Evolutionary conservation across 441 rosid genomes (phyloP).

Genomic region (Eutrema salsugineum): DNA sequence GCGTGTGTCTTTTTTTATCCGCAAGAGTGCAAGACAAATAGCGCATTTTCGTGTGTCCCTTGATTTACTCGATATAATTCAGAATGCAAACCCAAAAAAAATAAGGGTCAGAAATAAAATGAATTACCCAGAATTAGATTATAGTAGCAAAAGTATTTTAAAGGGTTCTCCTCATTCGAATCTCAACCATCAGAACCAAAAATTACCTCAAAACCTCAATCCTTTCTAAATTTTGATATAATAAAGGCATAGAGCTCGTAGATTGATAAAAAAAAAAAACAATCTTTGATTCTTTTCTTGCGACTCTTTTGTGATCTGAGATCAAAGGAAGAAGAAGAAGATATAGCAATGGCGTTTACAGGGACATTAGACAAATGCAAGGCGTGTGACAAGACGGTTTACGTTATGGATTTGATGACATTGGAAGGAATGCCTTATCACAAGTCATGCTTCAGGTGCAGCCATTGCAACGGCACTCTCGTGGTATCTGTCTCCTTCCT

Average conservation of each 20-base stretch:
- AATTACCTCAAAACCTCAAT: background rate
- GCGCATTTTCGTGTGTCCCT: background rate
- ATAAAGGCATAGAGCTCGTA: slow-evolving; percentile 5
- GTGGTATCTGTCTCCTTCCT: slow-evolving; percentile 41
- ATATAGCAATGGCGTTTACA: slow-evolving; percentile 61
- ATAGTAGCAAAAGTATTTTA: background rate
- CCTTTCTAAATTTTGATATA: background rate
- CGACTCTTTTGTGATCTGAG: background rate
- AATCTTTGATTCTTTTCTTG: background rate
- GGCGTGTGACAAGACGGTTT: slow-evolving; percentile 92
- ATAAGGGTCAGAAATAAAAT: background rate
- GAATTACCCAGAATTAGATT: slow-evolving; percentile 20
- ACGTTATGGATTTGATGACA: slow-evolving; percentile 75
- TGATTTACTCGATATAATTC: background rate
- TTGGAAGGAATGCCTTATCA: slow-evolving; percentile 91
- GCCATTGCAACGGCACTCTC: slow-evolving; percentile 91
- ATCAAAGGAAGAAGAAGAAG: slow-evolving; percentile 6
- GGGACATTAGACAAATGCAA: slow-evolving; percentile 92
- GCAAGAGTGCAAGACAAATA: background rate
- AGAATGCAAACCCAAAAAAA: background rate
- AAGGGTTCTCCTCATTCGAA: slow-evolving; percentile 27
- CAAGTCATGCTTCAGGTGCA: slow-evolving; percentile 92
- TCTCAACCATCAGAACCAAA: slow-evolving; percentile 26
- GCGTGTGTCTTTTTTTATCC: background rate
- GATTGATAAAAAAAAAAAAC: background rate